A percentile compares a stretch with the other conserved stretches of the same genome.
Evolutionary conservation across 2,329 filamentous ascomycete genomes (phyloP).

Genomic region (Colletotrichum scovillei): DNA sequence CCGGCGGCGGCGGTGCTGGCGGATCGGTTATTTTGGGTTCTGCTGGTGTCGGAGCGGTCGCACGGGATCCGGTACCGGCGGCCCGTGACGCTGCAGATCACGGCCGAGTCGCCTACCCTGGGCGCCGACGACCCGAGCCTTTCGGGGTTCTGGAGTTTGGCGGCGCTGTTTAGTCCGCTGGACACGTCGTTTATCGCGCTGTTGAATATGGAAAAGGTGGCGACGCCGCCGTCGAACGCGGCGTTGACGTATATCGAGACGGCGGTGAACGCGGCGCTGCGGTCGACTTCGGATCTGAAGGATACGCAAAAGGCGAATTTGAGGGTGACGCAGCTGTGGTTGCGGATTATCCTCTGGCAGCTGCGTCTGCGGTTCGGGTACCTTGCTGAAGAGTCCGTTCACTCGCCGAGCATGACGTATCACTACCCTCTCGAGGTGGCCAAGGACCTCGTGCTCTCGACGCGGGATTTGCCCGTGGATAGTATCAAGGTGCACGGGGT

Average conservation of each 20-base stretch:
- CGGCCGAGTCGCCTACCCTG: constrained; percentile 46
- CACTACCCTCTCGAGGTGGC: constrained; percentile 56
- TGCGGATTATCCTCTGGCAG: constrained; percentile 58
- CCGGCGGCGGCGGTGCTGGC: constrained; percentile 40
- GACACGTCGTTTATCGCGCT: constrained; percentile 56
- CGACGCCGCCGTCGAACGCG: constrained; percentile 44
- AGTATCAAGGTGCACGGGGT: constrained; percentile 56
- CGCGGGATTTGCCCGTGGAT: constrained; percentile 49
- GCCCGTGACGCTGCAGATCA: constrained; percentile 56
- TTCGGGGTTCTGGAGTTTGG: constrained; percentile 52
- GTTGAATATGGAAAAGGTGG: constrained; percentile 50
- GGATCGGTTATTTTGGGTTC: constrained; percentile 55
- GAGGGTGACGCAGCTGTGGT: constrained; percentile 57
- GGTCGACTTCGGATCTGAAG: constrained; percentile 46
- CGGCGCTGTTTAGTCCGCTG: constrained; percentile 53
- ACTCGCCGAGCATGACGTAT: constrained; percentile 49
- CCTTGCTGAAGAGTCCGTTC: constrained; percentile 46
- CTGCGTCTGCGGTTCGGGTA: constrained; percentile 55
- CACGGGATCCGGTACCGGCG: constrained; percentile 58
- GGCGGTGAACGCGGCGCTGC: constrained; percentile 49
- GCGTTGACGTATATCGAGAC: constrained; percentile 50
- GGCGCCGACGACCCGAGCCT: constrained; percentile 45
- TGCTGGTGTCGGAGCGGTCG: constrained; percentile 55
- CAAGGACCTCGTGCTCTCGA: constrained; percentile 52
- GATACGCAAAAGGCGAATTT: constrained; percentile 58